phyloP scores from a whole-genome alignment of 177 flowering plant genomes.

The Vitis hybrid region DNA sequence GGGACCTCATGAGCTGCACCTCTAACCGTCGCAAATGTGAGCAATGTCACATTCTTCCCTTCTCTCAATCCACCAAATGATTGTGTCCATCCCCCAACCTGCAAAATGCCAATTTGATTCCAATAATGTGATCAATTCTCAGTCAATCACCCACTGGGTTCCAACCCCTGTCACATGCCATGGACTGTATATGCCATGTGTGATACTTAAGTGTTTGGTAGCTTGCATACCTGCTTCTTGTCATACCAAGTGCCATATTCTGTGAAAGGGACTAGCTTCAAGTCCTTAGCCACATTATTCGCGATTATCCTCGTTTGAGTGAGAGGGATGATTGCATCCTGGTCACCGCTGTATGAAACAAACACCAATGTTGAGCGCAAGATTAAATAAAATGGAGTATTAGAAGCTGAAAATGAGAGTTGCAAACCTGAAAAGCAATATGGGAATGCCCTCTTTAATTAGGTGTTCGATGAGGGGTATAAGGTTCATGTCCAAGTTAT shows the following conservation, averaged over 20 bases:
- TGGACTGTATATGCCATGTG: no score
- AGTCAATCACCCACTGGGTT: no score
- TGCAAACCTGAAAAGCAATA: slow-evolving; percentile 33
- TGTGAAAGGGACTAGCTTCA: slow-evolving; percentile 29
- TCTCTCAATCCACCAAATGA: slow-evolving; percentile 31
- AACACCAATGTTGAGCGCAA: not conserved
- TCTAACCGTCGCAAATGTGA: slow-evolving; percentile 47
- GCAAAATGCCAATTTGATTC: not conserved
- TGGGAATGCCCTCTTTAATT: slow-evolving; percentile 27
- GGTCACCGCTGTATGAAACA: slow-evolving; percentile 37
- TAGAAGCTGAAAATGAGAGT: not conserved
- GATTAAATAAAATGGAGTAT: not conserved
- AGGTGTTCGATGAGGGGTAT: slow-evolving; percentile 27
- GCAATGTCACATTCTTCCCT: slow-evolving; percentile 39
- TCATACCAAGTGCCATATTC: slow-evolving; percentile 38
- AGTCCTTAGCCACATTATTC: slow-evolving; percentile 26
- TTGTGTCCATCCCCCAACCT: slow-evolving; percentile 55
- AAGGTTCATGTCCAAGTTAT: slow-evolving; percentile 29
- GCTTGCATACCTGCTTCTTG: slow-evolving; percentile 30
- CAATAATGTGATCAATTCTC: no score
- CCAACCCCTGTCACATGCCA: no score
- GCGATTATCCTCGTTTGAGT: slow-evolving; percentile 49
- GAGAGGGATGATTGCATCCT: slow-evolving; percentile 39
- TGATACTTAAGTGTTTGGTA: not conserved
- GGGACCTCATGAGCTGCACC: slow-evolving; percentile 33